Percentiles rank a stretch among this genome's conserved stretches.
Conservation (phyloP, 306 rosid genomes). For the Prunus kanzakura region DNA sequence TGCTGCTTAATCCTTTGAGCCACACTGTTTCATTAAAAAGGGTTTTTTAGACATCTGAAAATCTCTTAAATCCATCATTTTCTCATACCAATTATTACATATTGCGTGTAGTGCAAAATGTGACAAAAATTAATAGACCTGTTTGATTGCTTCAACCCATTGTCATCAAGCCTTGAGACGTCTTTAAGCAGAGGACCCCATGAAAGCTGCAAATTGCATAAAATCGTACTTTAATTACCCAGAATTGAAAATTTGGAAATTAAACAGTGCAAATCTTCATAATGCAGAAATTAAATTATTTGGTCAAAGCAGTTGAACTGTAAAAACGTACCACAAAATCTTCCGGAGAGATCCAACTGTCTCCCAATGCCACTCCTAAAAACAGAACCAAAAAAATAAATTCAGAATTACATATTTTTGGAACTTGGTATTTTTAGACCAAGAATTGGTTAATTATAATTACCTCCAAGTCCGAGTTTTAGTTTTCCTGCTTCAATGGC, state of each 20-base stretch:
- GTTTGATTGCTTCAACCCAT: slow-evolving; percentile 54
- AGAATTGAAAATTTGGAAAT: background rate
- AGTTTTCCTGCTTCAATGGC: slow-evolving; percentile 54
- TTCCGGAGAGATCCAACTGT: slow-evolving; percentile 96
- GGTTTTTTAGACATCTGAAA: slow-evolving; percentile 10
- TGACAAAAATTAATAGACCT: slow-evolving; percentile 29
- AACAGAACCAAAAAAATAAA: background rate
- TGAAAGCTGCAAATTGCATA: slow-evolving; percentile 45
- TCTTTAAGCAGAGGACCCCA: slow-evolving; percentile 98
- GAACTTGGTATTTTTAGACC: background rate
- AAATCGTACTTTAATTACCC: background rate
- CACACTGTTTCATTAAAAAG: slow-evolving; percentile 42
- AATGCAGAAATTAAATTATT: background rate
- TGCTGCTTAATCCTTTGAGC: slow-evolving; percentile 64
- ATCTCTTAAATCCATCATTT: background rate
- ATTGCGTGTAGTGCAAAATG: background rate
- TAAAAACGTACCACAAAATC: slow-evolving; percentile 66
- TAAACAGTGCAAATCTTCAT: background rate
- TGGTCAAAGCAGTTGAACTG: background rate
- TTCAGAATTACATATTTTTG: background rate
- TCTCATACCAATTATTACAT: background rate
- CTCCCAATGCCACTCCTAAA: slow-evolving; percentile 90
- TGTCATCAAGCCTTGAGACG: slow-evolving; percentile 66
- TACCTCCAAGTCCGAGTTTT: slow-evolving; percentile 71
- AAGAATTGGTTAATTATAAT: background rate